A percentile compares a stretch with the other conserved stretches of the same genome.
Conservation (phyloP, 345 rosid genomes). For the Schrenkiella parvula region DNA sequence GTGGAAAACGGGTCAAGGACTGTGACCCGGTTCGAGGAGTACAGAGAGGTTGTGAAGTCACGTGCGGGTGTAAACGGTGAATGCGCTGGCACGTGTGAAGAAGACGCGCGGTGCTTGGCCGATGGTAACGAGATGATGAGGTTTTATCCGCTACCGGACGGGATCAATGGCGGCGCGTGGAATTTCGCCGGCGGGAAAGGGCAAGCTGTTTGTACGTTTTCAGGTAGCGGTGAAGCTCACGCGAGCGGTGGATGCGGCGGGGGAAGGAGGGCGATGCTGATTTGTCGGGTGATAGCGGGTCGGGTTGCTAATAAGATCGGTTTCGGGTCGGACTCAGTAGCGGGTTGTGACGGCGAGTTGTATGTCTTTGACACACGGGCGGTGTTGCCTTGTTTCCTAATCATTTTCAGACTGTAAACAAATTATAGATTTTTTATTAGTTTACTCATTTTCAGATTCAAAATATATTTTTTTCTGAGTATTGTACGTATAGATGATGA, state of each 20-base stretch:
- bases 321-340: slow-evolving; percentile 61
- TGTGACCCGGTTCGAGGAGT: slow-evolving; percentile 75
- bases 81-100: slow-evolving; percentile 44
- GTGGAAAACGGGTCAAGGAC: slow-evolving; percentile 70
- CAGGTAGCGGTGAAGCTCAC: slow-evolving; percentile 71
- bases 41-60: slow-evolving; percentile 60
- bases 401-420: slow-evolving; percentile 66
- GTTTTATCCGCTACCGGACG: slow-evolving; percentile 51
- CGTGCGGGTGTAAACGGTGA: slow-evolving; percentile 28
- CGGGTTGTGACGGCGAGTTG: slow-evolving; percentile 66
- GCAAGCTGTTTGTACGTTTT: slow-evolving; percentile 46
- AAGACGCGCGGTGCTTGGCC: slow-evolving; percentile 70
- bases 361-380: slow-evolving; percentile 79
- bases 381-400: slow-evolving; percentile 80
- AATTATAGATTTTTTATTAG: background rate
- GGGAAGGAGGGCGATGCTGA: slow-evolving; percentile 81
- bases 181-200: slow-evolving; percentile 38
- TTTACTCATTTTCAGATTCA: background rate
- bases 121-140: slow-evolving; percentile 97
- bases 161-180: slow-evolving; percentile 42
- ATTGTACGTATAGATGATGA: background rate
- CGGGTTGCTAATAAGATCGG: slow-evolving; percentile 52
- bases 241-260: slow-evolving; percentile 61
- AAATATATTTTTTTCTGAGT: background rate
- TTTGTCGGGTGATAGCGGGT: slow-evolving; percentile 81